Conservation (phyloP, 495 filamentous ascomycete species). For the Cercophora scortea region DNA sequence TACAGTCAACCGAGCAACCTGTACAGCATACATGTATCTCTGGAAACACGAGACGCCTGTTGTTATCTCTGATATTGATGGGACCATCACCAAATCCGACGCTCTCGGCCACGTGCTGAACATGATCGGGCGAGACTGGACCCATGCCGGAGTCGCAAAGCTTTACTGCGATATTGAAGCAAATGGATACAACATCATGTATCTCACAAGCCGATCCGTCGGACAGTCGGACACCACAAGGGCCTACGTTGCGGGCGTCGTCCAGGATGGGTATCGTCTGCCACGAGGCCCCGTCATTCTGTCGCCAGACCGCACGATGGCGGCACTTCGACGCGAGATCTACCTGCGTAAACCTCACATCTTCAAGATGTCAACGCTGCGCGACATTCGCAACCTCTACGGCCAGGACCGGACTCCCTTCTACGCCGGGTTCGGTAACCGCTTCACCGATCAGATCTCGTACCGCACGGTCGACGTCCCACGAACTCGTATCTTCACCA, state of each 20-base stretch:
- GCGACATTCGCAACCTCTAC: conserved; percentile 88
- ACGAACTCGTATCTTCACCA: conserved; percentile 90
- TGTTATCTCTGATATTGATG: conserved; percentile 97
- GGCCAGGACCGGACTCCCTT: conserved; percentile 74
- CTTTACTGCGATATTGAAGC: conserved; percentile 90
- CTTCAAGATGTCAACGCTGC: conserved; percentile 98
- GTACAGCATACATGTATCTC: conserved; percentile 83
- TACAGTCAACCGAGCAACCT: conserved; percentile 89
- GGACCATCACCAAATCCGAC: conserved; percentile 98
- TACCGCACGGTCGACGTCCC: conserved; percentile 96
- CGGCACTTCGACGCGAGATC: conserved; percentile 87
- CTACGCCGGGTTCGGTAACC: conserved; percentile 95
- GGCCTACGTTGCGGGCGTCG: conserved; percentile 82
- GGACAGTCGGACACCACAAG: conserved; percentile 89
- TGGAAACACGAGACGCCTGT: conserved; percentile 87
- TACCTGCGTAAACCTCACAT: conserved; percentile 96
- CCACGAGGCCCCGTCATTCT: conserved; percentile 90
- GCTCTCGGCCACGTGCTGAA: conserved; percentile 95
- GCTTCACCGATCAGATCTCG: conserved; percentile 90
- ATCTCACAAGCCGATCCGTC: conserved; percentile 88
- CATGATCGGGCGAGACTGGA: conserved; percentile 98
- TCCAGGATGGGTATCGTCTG: conserved; percentile 77
- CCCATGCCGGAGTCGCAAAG: conserved; percentile 92
- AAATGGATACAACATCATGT: conserved; percentile 98
- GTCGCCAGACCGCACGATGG: conserved; percentile 90